Percentiles rank a stretch among this genome's conserved stretches.
Evolutionary conservation across 2,329 filamentous ascomycete species (phyloP).

Genomic region (Falciphora oryzae): DNA sequence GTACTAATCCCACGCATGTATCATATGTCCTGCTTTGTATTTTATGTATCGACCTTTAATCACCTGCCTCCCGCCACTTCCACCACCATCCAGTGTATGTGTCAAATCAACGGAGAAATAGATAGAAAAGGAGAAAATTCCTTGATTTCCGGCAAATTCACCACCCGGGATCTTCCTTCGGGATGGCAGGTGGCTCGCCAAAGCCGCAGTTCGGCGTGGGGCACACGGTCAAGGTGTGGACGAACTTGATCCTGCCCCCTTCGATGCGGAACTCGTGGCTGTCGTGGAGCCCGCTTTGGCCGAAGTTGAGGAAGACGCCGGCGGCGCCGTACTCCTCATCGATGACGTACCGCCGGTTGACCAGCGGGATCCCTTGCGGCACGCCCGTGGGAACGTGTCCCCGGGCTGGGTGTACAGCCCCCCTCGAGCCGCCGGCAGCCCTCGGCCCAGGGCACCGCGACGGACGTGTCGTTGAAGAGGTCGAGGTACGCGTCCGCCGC

Average conservation of each 20-base stretch:
- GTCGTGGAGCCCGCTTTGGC: constrained; percentile 21
- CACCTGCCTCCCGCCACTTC: neutral
- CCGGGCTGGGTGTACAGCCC: constrained; percentile 21
- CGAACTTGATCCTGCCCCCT: constrained; percentile 25
- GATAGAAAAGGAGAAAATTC: too few species aligned
- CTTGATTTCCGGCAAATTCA: neutral
- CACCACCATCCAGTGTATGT: too few species aligned
- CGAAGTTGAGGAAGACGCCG: constrained; percentile 26
- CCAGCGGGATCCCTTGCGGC: constrained; percentile 15
- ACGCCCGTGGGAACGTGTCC: constrained; percentile 21
- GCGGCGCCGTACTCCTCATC: constrained; percentile 22
- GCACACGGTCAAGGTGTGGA: constrained; percentile 27
- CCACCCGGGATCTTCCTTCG: constrained; percentile 7
- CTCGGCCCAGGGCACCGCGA: constrained; percentile 30
- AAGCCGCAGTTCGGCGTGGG: constrained; percentile 9
- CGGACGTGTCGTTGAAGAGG: constrained; percentile 27
- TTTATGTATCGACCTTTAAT: neutral
- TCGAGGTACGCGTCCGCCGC: constrained; percentile 32
- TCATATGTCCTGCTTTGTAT: neutral
- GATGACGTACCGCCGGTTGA: constrained; percentile 23
- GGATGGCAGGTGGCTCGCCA: constrained; percentile 6
- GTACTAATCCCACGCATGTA: neutral
- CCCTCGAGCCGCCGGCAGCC: constrained; percentile 27
- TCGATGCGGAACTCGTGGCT: constrained; percentile 30
- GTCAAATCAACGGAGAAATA: too few species aligned